A percentile compares a stretch with the other conserved stretches of the same genome.
These are phyloP conservation scores for Botryosphaeria dothidea DNA, from an alignment of 2,329 filamentous ascomycete species.

Conservation along the genomic window DNA sequence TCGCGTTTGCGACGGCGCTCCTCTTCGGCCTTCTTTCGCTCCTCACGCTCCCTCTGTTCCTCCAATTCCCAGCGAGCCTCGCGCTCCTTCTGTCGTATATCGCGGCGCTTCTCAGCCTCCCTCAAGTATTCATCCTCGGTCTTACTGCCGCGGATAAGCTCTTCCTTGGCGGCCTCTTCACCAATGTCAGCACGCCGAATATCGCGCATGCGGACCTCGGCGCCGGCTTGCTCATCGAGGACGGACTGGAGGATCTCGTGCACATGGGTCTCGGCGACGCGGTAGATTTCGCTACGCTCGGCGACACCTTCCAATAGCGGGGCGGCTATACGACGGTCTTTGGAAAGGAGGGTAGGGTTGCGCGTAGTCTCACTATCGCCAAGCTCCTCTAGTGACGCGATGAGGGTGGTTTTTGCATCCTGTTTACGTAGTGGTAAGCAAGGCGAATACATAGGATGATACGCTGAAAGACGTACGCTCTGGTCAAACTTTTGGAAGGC, in stretches of 20 bases:
- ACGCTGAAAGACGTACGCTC: constrained; percentile 54
- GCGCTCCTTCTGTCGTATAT: constrained; percentile 62
- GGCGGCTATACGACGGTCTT: constrained; percentile 72
- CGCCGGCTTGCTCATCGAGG: constrained; percentile 53
- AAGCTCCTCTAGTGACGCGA: constrained; percentile 66
- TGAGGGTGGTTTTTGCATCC: constrained; percentile 70
- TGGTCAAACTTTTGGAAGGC: constrained; percentile 74
- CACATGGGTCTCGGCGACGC: constrained; percentile 68
- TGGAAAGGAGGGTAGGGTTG: constrained; percentile 70
- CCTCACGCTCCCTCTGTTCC: constrained; percentile 54
- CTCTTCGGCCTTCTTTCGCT: constrained; percentile 57
- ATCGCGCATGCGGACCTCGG: constrained; percentile 69
- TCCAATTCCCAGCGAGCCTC: constrained; percentile 61
- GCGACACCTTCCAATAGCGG: constrained; percentile 77
- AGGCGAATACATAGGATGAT: not conserved
- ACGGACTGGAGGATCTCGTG: constrained; percentile 66
- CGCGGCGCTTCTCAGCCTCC: constrained; percentile 62
- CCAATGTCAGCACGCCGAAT: constrained; percentile 69
- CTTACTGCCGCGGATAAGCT: constrained; percentile 66
- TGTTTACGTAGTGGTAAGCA: constrained; percentile 35
- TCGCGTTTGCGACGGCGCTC: constrained; percentile 52
- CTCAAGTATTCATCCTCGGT: constrained; percentile 73
- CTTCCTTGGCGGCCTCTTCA: constrained; percentile 65
- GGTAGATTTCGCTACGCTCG: constrained; percentile 75
- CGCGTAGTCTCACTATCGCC: constrained; percentile 74